Base-by-base conservation (phyloP, 192 early-diverging fungal species). In the Backusella mclennaniae region DNA sequence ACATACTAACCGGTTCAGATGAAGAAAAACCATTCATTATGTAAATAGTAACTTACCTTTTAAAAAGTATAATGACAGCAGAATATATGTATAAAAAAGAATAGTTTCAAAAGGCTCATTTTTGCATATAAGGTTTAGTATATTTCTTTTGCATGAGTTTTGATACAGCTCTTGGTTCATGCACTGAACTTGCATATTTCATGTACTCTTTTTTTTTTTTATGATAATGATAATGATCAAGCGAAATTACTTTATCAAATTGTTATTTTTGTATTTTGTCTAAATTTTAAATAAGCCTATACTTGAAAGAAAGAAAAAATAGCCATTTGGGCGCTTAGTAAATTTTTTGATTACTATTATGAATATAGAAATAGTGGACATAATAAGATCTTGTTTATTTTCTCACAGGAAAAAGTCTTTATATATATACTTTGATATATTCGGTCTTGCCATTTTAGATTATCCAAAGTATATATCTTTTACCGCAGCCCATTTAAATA, bases 351-450 rank as follows among this genome's bases (percentile, higher is more conserved):
- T 26, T 26, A 11, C 26, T 14, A 29, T 63, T 29, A 63, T 63
- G 3, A 23, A 59, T 63, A 63, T 63, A 63, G 56, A 63, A 63
- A 63, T 63, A n/a, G 53, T 56, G 53, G 53, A 63, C 26, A 63
- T 63, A 63, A 63, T 29, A 63, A 26, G 6, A 63, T 63, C 23
- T 29, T 63, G 12, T 63, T 63, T 63, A 63, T 26, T 63, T 63
- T 63, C 56, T 63, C 56, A 63, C 52, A 59, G 7, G 8, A 21
- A 21, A 59, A 59, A 59, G 17, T 7, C 8, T 52, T 52, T 52
- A 11, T 6, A 7, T 21, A 21, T 26, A 6, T 19, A 59, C 53
- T 26, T 59, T 23, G 26, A 59, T 29, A 29, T 29, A 26, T 9
- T 63, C 23, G 56, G 56, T 29, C 56, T 29, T 59, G 21, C 21